phyloP scores from a whole-genome alignment of 495 filamentous ascomycete species.

The Rhypophila decipiens region DNA sequence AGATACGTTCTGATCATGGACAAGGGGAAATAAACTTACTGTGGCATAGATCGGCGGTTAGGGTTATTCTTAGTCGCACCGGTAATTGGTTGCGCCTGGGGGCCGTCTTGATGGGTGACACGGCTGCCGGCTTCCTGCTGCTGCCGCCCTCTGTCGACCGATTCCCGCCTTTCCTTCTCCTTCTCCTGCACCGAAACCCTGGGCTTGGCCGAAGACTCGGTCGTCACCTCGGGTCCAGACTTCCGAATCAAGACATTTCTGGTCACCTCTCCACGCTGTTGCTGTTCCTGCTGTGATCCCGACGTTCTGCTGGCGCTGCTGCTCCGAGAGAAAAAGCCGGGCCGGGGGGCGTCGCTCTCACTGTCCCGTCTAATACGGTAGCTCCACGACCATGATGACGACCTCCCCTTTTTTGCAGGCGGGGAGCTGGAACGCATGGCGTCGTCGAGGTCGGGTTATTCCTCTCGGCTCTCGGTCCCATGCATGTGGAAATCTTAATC shows the following conservation, averaged over 20 bases:
- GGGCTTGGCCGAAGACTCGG: too few relatives aligned
- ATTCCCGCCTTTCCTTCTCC: too few relatives aligned
- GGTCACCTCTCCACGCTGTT: too few relatives aligned
- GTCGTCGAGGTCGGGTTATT: background rate
- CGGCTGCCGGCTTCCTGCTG: background rate
- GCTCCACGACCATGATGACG: background rate
- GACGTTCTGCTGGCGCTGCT: too few relatives aligned
- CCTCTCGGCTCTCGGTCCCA: too few relatives aligned
- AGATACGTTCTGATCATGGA: background rate
- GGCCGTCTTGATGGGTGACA: background rate
- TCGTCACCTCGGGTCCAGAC: too few relatives aligned
- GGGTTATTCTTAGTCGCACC: background rate
- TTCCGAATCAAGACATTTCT: too few relatives aligned
- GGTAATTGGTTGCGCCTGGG: background rate
- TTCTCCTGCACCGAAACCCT: too few relatives aligned
- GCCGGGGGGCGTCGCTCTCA: background rate
- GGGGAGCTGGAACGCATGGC: background rate
- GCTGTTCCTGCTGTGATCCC: too few relatives aligned
- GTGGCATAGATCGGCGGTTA: background rate
- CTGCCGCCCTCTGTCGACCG: too few relatives aligned
- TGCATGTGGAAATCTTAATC: too few relatives aligned
- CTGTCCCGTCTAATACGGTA: background rate
- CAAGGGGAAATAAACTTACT: too few relatives aligned
- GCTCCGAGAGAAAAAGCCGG: background rate
- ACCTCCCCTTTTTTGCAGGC: background rate